Base-by-base conservation (phyloP, 2,329 filamentous ascomycete genomes). In the Fusarium begoniae region DNA sequence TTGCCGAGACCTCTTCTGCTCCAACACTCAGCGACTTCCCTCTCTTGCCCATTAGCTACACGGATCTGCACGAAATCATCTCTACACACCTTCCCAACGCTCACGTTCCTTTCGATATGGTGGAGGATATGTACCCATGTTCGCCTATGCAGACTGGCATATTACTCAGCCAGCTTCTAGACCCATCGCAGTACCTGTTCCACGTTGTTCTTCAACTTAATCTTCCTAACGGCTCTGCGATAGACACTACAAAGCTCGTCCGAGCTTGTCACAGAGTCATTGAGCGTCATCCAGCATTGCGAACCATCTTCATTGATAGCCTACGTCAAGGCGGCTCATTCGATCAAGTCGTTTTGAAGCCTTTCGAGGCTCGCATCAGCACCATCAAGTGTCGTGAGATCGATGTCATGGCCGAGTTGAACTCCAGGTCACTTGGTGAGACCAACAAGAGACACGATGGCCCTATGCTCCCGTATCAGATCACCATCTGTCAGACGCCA, bases 141-240 rank as follows among this genome's bases (percentile, higher is more conserved):
- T 82, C 83, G 2, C 81, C 82, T 0, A 79, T 83, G 68, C 83
- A 84, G 48, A 77, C 79, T 4, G 83, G 82, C 8, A 79, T 84
- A 18, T 65, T 83, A 0, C 66, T 84, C n/a, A 83, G 81, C 30
- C 81, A 83, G 22, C 22, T 80, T 30, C 65, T 68, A 0, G 66
- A 75, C 15, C 63, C 77, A 12, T 67, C 59, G 1, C 65, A 71
- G 15, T 75, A 70, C 54, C 66, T 56, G n/a, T 75, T 76, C 65
- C 69, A 68, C n/a, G 65, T 63, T 40, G 70, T 73, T 43, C 66
- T 66, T 20, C 64, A 79, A 38, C 45, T 77, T 0, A 44, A 58
- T 3, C 22, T 35, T 15, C 48, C 60, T 1, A 32, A 17, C 22
- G 28, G 53, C 26, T 50, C 45, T 2, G 13, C 24, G 0, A 28